phyloP scores from a whole-genome alignment of 2,329 filamentous ascomycete genomes.

The Colletotrichum lindemuthianum region DNA sequence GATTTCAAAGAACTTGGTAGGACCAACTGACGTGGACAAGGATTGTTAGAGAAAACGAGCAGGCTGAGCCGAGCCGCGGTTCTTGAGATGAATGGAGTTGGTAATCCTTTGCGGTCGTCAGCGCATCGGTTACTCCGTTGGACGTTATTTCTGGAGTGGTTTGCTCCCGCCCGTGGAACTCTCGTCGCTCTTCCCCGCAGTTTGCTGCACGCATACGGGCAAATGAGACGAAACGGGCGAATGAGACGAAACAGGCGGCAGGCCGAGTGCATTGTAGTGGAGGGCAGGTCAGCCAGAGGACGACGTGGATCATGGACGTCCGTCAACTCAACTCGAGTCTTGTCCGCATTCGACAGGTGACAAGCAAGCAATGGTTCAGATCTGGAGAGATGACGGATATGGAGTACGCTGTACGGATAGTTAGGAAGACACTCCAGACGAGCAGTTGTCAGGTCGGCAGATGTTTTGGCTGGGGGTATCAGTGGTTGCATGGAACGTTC shows the following conservation, averaged over 20 bases:
- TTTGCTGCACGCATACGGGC: constrained; percentile 18
- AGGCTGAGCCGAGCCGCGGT: constrained; percentile 4
- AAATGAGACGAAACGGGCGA: constrained; percentile 25
- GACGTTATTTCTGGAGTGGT: background rate
- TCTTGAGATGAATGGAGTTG: background rate
- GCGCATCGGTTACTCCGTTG: no score
- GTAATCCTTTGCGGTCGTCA: no score
- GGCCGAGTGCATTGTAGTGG: constrained; percentile 31
- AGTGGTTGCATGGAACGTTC: background rate
- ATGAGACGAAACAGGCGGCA: background rate
- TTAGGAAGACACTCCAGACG: no score
- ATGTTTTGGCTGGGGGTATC: background rate
- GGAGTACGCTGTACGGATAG: no score
- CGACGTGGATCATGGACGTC: background rate
- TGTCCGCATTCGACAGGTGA: constrained; percentile 14
- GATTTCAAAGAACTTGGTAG: no score
- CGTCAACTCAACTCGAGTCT: constrained; percentile 4
- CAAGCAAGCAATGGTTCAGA: constrained; percentile 6
- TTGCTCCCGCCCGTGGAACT: constrained; percentile 15
- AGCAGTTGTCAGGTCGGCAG: constrained; percentile 10
- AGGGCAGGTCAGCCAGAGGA: constrained; percentile 20
- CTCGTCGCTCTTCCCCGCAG: constrained; percentile 32
- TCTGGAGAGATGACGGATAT: background rate
- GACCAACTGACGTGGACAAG: no score
- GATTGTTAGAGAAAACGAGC: no score